Evolutionary conservation across 306 rosid genomes (phyloP).

Genomic region (Arachis hypogaea): DNA sequence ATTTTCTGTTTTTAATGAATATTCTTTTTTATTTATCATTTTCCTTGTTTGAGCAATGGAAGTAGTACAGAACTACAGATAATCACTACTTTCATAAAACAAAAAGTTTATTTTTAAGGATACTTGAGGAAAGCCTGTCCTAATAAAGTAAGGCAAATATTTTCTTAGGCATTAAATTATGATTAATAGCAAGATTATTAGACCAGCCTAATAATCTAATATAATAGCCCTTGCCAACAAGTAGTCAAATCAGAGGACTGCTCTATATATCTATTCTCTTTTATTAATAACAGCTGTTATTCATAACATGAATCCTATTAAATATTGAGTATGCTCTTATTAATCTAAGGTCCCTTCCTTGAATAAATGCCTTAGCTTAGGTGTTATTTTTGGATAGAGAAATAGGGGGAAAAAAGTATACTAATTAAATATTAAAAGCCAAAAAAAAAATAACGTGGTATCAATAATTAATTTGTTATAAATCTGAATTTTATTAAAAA

Average conservation of each 20-base stretch:
- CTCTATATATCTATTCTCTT: constrained; percentile 38
- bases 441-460: too few relatives aligned
- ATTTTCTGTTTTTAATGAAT: not conserved
- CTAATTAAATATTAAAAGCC: too few relatives aligned
- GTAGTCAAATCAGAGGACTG: constrained; percentile 41
- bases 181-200: constrained; percentile 23
- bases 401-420: too few relatives aligned
- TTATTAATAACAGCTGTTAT: constrained; percentile 49
- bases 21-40: not conserved
- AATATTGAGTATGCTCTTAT: constrained; percentile 37
- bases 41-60: not conserved
- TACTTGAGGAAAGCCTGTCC: constrained; percentile 1
- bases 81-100: not conserved
- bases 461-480: too few relatives aligned
- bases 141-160: constrained; percentile 12
- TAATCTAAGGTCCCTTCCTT: constrained; percentile 47
- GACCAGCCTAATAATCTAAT: constrained; percentile 6
- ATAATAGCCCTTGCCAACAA: constrained; percentile 31
- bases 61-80: constrained; percentile 8
- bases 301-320: constrained; percentile 37
- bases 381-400: too few relatives aligned
- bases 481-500: too few relatives aligned
- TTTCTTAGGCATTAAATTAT: constrained; percentile 1
- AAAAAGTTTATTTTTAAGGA: too few relatives aligned
- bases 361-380: not conserved